These are phyloP conservation scores for Schizothecium vesticola DNA, from an alignment of 495 filamentous ascomycete genomes.

Conservation along the genomic window DNA sequence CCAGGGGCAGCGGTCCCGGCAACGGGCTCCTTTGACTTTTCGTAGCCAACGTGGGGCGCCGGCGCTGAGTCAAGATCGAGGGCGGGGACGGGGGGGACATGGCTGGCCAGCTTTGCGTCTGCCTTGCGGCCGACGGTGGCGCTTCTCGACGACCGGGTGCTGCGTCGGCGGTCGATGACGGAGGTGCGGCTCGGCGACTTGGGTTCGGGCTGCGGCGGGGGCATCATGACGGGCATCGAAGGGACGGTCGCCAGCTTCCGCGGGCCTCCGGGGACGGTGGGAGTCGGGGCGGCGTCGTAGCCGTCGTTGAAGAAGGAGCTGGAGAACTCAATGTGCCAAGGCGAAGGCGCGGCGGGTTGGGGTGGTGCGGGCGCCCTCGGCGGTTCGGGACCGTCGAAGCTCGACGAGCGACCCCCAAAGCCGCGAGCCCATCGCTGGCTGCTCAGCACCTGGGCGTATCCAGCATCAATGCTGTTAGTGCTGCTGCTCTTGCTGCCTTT, in stretches of 20 bases:
- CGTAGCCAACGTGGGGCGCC: constrained; percentile 52
- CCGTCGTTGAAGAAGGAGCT: constrained; percentile 43
- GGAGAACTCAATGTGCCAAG: constrained; percentile 43
- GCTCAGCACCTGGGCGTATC: constrained; percentile 49
- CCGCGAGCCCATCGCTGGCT: constrained; percentile 53
- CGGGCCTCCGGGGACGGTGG: constrained; percentile 78
- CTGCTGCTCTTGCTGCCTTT: constrained; percentile 71
- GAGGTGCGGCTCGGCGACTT: constrained; percentile 20
- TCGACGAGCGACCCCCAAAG: constrained; percentile 62
- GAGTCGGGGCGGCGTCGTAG: constrained; percentile 82
- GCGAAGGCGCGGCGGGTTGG: constrained; percentile 22
- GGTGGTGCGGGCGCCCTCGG: constrained; percentile 18
- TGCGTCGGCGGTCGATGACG: constrained; percentile 50
- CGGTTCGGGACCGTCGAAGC: constrained; percentile 63
- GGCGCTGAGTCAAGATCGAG: constrained; percentile 45
- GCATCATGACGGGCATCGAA: constrained; percentile 38
- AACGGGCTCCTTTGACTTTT: constrained; percentile 47
- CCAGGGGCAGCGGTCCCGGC: constrained; percentile 26
- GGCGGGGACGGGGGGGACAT: constrained; percentile 27
- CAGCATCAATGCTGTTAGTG: constrained; percentile 62
- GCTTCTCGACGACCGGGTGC: constrained; percentile 58
- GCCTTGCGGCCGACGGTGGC: constrained; percentile 37
- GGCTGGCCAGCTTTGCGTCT: constrained; percentile 18
- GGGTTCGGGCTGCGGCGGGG: constrained; percentile 33
- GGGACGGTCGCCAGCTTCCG: constrained; percentile 44